Base-by-base conservation (phyloP, 2,329 filamentous ascomycete genomes). In the Sporothrix euskadiensis region DNA sequence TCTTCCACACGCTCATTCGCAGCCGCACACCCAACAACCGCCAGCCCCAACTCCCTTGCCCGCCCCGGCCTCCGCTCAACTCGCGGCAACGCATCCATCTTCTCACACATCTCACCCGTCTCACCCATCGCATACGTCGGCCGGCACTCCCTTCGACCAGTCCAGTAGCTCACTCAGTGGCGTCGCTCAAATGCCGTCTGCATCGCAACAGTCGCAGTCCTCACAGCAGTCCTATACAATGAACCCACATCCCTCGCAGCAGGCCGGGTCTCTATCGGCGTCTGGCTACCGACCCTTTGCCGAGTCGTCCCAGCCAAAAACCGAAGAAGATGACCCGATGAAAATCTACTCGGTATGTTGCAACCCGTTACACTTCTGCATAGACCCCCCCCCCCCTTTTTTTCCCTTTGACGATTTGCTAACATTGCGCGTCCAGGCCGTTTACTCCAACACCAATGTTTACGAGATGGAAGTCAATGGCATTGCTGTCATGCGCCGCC, bases 381-480 rank as follows among this genome's bases (percentile, higher is more conserved):
- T 5, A 22, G 39, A 16, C n/a, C 7, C 63, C 9, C 70, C 26
- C 26, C 26, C 26, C 26, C 26, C 26, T 26, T n/a, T n/a, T n/a
- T n/a, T 26, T 26, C 26, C 26, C 57, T 70, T 26, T 41, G 19
- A 10, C 57, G 26, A 8, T 6, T 10, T 47, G 6, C 63, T 70
- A 69, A 63, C 41, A 3, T 2, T 54, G n/a, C 12, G 22, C 16
- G 19, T 10, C 73, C 70, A 72, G 88, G 95, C 95, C 75, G 92
- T 97, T 56, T 98, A 98, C 82, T 98, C 95, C 8, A 94, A 94
- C 77, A 94, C 98, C 63, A 91, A 95, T 75, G 96, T 99, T 19
- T 99, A 98, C 84, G 96, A 99, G 83, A 98, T 98, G 94, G 94
- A 98, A 81, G 92, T 98, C 75, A 97, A 97, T 81, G 89, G 89